These are phyloP conservation scores for Periconia macrospinosa DNA, from an alignment of 2,329 filamentous ascomycete genomes.

Conservation along the genomic window DNA sequence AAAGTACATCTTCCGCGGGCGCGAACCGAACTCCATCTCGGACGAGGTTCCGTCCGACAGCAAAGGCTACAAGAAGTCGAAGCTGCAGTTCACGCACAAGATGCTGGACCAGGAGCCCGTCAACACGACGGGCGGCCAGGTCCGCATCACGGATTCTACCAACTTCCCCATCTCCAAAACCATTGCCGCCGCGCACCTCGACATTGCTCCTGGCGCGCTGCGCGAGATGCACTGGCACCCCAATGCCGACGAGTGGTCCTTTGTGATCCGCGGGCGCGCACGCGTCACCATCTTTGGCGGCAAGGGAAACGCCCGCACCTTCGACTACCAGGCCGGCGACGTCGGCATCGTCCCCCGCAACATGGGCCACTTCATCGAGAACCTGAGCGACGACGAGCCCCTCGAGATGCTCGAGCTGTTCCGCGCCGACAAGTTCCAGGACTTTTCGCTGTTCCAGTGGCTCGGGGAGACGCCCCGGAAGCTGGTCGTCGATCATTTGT, in stretches of 20 bases:
- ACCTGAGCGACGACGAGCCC: conserved; percentile 71
- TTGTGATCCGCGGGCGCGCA: conserved; percentile 72
- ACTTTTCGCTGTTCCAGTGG: conserved; percentile 76
- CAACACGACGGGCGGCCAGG: conserved; percentile 67
- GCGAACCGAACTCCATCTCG: conserved; percentile 64
- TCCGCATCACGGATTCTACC: conserved; percentile 74
- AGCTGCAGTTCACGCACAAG: conserved; percentile 69
- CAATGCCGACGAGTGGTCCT: conserved; percentile 78
- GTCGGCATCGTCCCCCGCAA: conserved; percentile 76
- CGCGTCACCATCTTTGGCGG: conserved; percentile 75
- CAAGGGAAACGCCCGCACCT: conserved; percentile 69
- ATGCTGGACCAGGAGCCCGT: conserved; percentile 71
- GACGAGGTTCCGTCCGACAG: conserved; percentile 63
- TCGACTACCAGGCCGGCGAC: conserved; percentile 75
- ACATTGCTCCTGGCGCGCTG: conserved; percentile 71
- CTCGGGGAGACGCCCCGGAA: conserved; percentile 70
- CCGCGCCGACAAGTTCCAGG: conserved; percentile 69
- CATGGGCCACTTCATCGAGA: conserved; percentile 82
- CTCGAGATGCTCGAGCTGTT: conserved; percentile 78
- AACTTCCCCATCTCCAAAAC: conserved; percentile 76
- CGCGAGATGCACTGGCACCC: conserved; percentile 86
- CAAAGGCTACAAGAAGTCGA: conserved; percentile 66
- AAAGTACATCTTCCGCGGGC: conserved; percentile 78
- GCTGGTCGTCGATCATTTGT: conserved; percentile 68
- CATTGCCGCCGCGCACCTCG: conserved; percentile 71